Evolutionary conservation across 2,329 filamentous ascomycete species (phyloP).

Genomic region (Septoria petroselini): DNA sequence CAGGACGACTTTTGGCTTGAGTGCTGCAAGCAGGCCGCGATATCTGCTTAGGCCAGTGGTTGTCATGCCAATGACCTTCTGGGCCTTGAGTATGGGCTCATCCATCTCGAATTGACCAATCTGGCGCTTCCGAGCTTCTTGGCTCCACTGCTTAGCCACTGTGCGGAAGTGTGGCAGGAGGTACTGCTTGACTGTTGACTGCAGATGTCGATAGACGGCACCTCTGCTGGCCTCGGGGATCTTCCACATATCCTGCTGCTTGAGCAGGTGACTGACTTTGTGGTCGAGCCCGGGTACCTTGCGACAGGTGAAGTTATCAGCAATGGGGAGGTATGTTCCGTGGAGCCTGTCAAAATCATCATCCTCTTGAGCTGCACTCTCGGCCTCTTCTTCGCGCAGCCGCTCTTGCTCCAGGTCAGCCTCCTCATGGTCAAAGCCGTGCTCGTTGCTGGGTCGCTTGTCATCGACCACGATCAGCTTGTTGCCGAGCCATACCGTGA

Average conservation of each 20-base stretch:
- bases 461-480: constrained; percentile 48
- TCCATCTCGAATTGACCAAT: constrained; percentile 60
- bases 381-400: constrained; percentile 59
- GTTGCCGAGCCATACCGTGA: constrained; percentile 59
- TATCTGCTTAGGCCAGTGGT: constrained; percentile 82
- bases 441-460: constrained; percentile 48
- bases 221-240: constrained; percentile 58
- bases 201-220: constrained; percentile 64
- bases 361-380: constrained; percentile 47
- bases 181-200: constrained; percentile 52
- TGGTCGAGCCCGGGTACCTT: constrained; percentile 30
- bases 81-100: constrained; percentile 57
- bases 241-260: constrained; percentile 57
- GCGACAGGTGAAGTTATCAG: constrained; percentile 42
- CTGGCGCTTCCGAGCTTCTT: constrained; percentile 53
- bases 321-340: constrained; percentile 36
- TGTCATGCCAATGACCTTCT: constrained; percentile 64
- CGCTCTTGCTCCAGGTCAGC: constrained; percentile 60
- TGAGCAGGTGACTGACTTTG: constrained; percentile 40
- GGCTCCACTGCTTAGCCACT: constrained; percentile 51
- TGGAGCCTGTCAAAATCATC: constrained; percentile 42
- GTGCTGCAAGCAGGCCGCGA: constrained; percentile 62
- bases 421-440: constrained; percentile 57
- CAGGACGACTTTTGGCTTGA: constrained; percentile 66
- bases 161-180: constrained; percentile 50